Conservation (phyloP, 2,329 filamentous ascomycete genomes). For the Pseudocercospora pini-densiflorae region DNA sequence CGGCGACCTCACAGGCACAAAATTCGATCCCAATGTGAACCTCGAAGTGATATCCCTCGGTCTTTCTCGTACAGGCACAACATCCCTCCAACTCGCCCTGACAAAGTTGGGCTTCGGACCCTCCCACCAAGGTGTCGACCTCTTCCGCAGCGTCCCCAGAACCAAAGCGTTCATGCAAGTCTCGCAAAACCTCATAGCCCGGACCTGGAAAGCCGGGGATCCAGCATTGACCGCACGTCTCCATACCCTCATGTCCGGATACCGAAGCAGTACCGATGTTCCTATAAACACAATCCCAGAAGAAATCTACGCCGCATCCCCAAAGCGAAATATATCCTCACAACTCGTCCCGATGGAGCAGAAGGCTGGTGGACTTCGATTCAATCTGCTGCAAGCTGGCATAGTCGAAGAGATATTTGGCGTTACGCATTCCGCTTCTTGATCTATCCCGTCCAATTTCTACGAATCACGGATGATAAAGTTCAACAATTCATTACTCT, state of each 20-base stretch:
- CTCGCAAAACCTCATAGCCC: background rate
- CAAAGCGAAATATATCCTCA: constrained; percentile 11
- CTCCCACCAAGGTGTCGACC: constrained; percentile 2
- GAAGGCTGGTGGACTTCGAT: constrained; percentile 10
- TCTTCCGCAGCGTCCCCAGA: background rate
- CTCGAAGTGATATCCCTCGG: constrained; percentile 9
- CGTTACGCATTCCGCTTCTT: constrained; percentile 14
- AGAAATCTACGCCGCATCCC: constrained; percentile 11
- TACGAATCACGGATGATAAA: constrained; percentile 11
- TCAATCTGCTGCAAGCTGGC: constrained; percentile 2
- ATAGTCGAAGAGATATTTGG: background rate
- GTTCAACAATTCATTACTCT: background rate
- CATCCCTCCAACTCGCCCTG: constrained; percentile 5
- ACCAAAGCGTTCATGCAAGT: constrained; percentile 4
- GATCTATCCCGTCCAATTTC: constrained; percentile 7
- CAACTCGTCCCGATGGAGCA: constrained; percentile 1
- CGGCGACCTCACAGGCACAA: constrained; percentile 4
- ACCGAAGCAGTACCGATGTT: constrained; percentile 6
- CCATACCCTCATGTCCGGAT: background rate
- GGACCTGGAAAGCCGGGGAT: constrained; percentile 2
- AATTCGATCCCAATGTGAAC: background rate
- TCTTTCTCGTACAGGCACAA: constrained; percentile 7
- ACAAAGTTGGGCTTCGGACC: constrained; percentile 8
- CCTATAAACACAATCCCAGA: constrained; percentile 3
- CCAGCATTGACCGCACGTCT: background rate